Percentiles rank a stretch among this genome's conserved stretches.
Conservation (phyloP, 176 grass and related monocot genomes). For the Pontederia paniculata region DNA sequence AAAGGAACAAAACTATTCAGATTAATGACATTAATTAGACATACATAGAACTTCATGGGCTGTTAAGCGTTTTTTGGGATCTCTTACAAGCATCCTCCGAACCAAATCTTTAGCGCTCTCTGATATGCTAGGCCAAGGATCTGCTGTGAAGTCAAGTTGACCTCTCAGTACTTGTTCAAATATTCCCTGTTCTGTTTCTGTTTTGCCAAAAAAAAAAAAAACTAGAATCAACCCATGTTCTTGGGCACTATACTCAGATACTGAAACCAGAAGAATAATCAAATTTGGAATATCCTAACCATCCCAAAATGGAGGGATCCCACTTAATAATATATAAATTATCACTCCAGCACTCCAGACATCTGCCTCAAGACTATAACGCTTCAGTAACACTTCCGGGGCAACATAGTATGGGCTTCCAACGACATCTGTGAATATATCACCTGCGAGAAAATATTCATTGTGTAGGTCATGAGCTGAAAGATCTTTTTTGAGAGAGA, state of each 20-base stretch:
- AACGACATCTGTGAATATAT: slow-evolving; percentile 53
- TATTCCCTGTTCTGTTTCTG: slow-evolving; percentile 72
- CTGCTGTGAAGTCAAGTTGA: slow-evolving; percentile 39
- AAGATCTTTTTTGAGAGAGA: too few species aligned
- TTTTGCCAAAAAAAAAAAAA: not conserved
- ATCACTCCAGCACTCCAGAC: slow-evolving; percentile 72
- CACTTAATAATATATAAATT: slow-evolving; percentile 58
- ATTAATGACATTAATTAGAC: not conserved
- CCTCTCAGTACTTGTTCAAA: slow-evolving; percentile 62
- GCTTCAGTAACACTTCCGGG: slow-evolving; percentile 54
- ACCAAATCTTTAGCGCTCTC: slow-evolving; percentile 64
- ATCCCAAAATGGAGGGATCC: slow-evolving; percentile 75
- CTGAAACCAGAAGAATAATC: slow-evolving; percentile 5
- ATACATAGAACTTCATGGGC: slow-evolving; percentile 67
- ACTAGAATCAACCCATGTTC: slow-evolving; percentile 12
- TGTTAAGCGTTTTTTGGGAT: slow-evolving; percentile 52
- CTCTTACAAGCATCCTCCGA: slow-evolving; percentile 47
- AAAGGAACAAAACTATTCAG: too few species aligned
- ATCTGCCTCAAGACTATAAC: slow-evolving; percentile 47
- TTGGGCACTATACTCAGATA: slow-evolving; percentile 5
- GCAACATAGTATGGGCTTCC: slow-evolving; percentile 85
- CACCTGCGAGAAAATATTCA: slow-evolving; percentile 29
- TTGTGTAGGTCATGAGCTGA: too few species aligned
- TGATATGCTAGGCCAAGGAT: slow-evolving; percentile 64
- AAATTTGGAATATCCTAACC: slow-evolving; percentile 27